These are phyloP conservation scores for Aegilops bicornis DNA, from an alignment of 176 grass and related monocot species.

Conservation along the genomic window DNA sequence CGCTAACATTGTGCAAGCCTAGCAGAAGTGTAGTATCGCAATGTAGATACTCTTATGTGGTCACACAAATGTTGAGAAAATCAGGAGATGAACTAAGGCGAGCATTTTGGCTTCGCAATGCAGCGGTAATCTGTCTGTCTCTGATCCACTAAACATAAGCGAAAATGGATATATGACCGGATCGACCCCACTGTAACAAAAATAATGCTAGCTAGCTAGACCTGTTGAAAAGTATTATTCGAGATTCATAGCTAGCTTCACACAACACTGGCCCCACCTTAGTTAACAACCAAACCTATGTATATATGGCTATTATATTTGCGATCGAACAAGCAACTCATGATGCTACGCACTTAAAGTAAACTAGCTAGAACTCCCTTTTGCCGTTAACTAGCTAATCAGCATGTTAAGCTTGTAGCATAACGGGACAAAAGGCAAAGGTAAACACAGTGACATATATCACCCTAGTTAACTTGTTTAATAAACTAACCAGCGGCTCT, in stretches of 20 bases:
- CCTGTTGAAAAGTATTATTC: background rate
- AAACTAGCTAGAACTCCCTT: constrained; percentile 22
- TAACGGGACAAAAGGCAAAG: constrained; percentile 40
- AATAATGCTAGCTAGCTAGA: background rate
- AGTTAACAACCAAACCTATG: constrained; percentile 35
- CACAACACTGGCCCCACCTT: background rate
- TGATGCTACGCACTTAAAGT: constrained; percentile 17
- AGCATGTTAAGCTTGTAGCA: background rate
- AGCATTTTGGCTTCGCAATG: background rate
- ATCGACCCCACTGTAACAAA: background rate
- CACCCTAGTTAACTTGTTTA: constrained; percentile 24
- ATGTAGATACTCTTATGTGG: background rate
- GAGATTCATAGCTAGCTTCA: background rate
- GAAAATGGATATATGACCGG: background rate
- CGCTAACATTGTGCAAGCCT: constrained; percentile 1
- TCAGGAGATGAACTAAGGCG: background rate
- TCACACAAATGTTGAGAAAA: background rate
- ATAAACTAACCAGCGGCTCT: background rate
- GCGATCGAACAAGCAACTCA: constrained; percentile 1
- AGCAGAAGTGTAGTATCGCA: background rate
- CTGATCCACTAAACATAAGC: constrained; percentile 1
- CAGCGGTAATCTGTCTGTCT: background rate
- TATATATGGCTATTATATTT: constrained; percentile 25
- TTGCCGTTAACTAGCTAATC: constrained; percentile 46
- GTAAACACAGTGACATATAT: constrained; percentile 14